Base-by-base conservation (phyloP, 768 basidiomycete species). In the Boletus barrowsii region DNA sequence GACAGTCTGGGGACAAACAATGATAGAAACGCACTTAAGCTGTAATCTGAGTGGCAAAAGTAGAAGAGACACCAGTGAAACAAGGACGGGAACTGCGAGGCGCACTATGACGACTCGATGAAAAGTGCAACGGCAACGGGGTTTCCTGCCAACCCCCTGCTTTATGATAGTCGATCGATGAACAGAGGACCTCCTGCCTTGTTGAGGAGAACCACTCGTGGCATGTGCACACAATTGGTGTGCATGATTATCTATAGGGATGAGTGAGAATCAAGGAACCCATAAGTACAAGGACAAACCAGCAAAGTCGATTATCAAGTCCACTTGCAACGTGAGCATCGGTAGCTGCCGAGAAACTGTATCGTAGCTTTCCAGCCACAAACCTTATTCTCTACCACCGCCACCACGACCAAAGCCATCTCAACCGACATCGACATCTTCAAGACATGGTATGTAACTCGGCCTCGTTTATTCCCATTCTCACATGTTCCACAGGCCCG, bases 381-480 rank as follows among this genome's bases (percentile, higher is more conserved):
- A 84, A 84, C 82, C 73, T 81, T 85, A 77, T 69, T 71, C 65
- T 72, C 66, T 9, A 24, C 35, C 10, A 3, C 9, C n/a, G n/a
- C 62, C 72, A 73, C 77, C 75, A 76, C 62, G 66, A 44, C 61
- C 58, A 66, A 67, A 74, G 57, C 33, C 74, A 66, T 68, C 71
- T 78, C 80, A 14, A 81, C 70, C 79, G 79, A 80, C 78, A 67
- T 73, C 76, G 73, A 81, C 78, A 77, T 76, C 80, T 72, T 75
- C 83, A 86, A 83, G 79, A 82, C 76, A 86, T 87, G 85, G 85
- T 86, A 57, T 64, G 83, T 70, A 42, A 45, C 47, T 36, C 33
- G 22, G 51, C 32, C 24, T 44, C 36, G 0, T 51, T 37, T 33
- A 7, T 40, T 42, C 20, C 10, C 24, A 3, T 62, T 56, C 58